phyloP scores from a whole-genome alignment of 2,329 filamentous ascomycete species.

The Periconia digitata region DNA sequence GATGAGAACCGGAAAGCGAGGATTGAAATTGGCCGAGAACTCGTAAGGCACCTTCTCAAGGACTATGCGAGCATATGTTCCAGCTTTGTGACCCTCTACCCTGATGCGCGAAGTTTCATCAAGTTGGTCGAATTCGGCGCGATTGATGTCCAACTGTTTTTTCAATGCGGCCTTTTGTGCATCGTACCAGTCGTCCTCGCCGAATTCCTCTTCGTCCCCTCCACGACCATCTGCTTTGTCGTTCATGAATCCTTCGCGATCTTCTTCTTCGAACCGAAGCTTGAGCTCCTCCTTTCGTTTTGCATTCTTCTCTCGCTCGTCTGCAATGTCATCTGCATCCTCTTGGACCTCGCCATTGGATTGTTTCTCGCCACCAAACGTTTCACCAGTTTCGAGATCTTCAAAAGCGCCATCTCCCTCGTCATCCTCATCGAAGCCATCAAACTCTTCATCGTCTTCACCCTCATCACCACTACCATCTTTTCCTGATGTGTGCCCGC shows the following conservation, averaged over 20 bases:
- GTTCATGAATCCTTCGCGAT: constrained; percentile 92
- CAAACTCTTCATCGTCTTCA: constrained; percentile 59
- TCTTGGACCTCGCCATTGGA: constrained; percentile 46
- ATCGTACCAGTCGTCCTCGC: constrained; percentile 99
- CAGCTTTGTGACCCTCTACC: constrained; percentile 88
- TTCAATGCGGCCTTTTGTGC: constrained; percentile 91
- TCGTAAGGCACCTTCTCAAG: constrained; percentile 88
- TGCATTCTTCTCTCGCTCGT: constrained; percentile 88
- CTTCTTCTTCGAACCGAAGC: constrained; percentile 93
- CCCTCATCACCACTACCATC: constrained; percentile 45
- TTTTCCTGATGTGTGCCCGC: constrained; percentile 59
- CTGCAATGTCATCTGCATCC: constrained; percentile 65
- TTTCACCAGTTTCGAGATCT: constrained; percentile 79
- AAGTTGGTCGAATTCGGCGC: constrained; percentile 83
- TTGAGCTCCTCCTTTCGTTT: constrained; percentile 92
- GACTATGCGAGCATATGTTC: constrained; percentile 89
- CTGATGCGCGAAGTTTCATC: constrained; percentile 80
- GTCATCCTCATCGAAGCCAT: constrained; percentile 60
- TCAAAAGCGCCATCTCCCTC: constrained; percentile 80
- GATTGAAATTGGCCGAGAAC: constrained; percentile 80
- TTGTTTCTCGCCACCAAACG: constrained; percentile 46
- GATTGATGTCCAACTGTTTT: constrained; percentile 96
- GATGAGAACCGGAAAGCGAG: constrained; percentile 80
- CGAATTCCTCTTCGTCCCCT: constrained; percentile 77
- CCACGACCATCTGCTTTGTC: constrained; percentile 77